Base-by-base conservation (phyloP, 257 asterid species). In the Scutellaria minor region DNA sequence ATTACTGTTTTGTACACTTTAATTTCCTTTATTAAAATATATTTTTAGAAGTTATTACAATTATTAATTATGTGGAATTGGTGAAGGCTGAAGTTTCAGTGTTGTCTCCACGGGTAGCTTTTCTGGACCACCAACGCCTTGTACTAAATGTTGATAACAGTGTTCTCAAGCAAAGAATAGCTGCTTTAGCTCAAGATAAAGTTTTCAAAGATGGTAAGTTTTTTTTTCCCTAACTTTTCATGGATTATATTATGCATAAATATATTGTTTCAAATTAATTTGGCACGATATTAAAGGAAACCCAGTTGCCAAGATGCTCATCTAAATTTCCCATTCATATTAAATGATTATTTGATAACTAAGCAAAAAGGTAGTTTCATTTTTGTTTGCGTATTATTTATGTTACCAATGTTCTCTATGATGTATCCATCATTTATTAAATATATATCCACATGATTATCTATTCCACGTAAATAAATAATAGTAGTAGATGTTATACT, bases 141-240 rank as follows among this genome's bases (percentile, higher is more conserved):
- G 87, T 89, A 59, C 84, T 93, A 10, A 85, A 87, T 68, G 94
- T 91, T 15, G 98, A 93, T 76, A 93, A 93, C 81, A 87, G 96
- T 70, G 94, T 86, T 71, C 94, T 93, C 83, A 93, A 89, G 86
- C 98, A 93, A 83, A 86, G 96, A 74, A 89, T 93, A 8, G 97
- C 98, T 51, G 98, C 98, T 75, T 87, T 93, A 53, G 92, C 96
- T 48, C 97, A 93, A 75, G 98, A 93, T 81, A 89, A 93, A 81
- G 80, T 93, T 60, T 90, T 93, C 83, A 93, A 90, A 84, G 97
- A 93, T 73, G 98, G 98, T 93, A 78, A 78, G 50, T 20, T 31
- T 15, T 54, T 56, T 9, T 8, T 24, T 22, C 27, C 27, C 2
- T 22, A 22, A 1, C 2, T 22, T 22, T 24, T 24, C 27, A 24